Base-by-base conservation (phyloP, 2,329 filamentous ascomycete species). In the Amylocarpus encephaloides region DNA sequence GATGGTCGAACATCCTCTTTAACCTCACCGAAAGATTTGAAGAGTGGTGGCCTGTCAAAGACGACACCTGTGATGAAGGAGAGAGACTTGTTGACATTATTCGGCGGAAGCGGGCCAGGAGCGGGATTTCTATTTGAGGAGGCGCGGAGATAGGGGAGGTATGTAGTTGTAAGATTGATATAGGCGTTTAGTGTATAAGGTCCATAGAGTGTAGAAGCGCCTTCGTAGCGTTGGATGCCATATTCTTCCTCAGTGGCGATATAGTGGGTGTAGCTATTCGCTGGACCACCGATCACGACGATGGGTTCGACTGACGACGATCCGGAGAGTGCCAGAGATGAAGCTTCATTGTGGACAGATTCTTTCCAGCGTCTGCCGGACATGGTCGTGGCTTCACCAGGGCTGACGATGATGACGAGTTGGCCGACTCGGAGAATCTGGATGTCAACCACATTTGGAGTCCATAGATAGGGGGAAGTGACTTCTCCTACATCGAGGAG, bases 301-400 rank as follows among this genome's bases (percentile, higher is more conserved):
- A 88, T 64, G 0, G 87, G 85, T 1, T 82, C 74, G 0, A 73
- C 69, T 5, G 76, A 66, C 7, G 53, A 43, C 2, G 57, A 54
- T 6, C 54, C 62, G 13, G 62, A 62, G 5, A 64, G 55, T 7
- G 55, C 47, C 1, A 75, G 61, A 9, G 78, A 73, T 0, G 71
- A 58, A 1, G 71, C 68, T 6, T 79, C 76, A n/a, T 74, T 70
- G 1, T 72, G 67, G 13, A 94, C 75, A 1, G 87, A 83, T 30
- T 80, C 75, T 63, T 85, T 87, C 91, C 92, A 96, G 22, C 92
- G 80, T 18, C 91, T 79, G 0, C 91, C 91, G 1, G 88, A 80
- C 92, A 96, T 97, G 4, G 91, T 96, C 0, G 87, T 93, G 1
- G 87, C 89, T 68, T 96, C 92, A 29, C 89, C 89, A 0, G 91